phyloP scores from a whole-genome alignment of 805 yeast genomes.

The Blastobotrys robertii region DNA sequence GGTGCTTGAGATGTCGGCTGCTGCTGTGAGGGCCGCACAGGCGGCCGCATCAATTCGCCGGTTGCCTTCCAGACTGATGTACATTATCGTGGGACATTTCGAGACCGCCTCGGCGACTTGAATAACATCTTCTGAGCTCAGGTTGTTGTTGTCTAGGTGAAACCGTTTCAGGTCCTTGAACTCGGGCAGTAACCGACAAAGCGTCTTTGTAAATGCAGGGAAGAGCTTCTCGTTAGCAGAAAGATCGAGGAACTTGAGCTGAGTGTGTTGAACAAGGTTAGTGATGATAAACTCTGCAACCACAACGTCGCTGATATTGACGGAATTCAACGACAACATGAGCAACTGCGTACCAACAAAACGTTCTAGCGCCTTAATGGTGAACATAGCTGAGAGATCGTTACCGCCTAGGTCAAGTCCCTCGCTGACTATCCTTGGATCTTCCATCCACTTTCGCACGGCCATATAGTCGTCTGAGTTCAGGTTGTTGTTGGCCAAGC shows the following conservation, averaged over 20 bases:
- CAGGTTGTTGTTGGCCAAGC: conserved; percentile 68
- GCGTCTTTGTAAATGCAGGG: conserved; percentile 47
- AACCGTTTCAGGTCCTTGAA: conserved; percentile 55
- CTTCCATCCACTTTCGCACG: conserved; percentile 50
- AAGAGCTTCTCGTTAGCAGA: conserved; percentile 61
- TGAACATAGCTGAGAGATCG: conserved; percentile 31
- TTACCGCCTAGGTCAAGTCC: conserved; percentile 85
- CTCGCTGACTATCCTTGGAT: conserved; percentile 33
- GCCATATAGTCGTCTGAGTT: conserved; percentile 46
- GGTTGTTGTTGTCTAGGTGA: conserved; percentile 60
- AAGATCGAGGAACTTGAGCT: conserved; percentile 62
- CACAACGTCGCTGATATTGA: conserved; percentile 40
- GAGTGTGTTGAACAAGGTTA: conserved; percentile 43
- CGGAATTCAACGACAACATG: conserved; percentile 52
- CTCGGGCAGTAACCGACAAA: conserved; percentile 58
- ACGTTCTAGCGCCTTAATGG: conserved; percentile 4
- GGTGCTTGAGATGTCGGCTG: conserved; percentile 56
- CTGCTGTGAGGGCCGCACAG: conserved; percentile 56
- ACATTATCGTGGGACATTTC: conserved; percentile 54
- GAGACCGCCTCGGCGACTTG: conserved; percentile 60
- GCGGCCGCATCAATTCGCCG: conserved; percentile 46
- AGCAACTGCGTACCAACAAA: conserved; percentile 24
- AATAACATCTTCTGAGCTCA: conserved; percentile 46
- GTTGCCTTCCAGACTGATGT: conserved; percentile 62
- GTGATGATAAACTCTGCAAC: conserved; percentile 36